Evolutionary conservation across 371 early-diverging fungal species (phyloP), one percentile per base, ranked within the genome.

Genomic region (Actinomortierella wolfii): DNA sequence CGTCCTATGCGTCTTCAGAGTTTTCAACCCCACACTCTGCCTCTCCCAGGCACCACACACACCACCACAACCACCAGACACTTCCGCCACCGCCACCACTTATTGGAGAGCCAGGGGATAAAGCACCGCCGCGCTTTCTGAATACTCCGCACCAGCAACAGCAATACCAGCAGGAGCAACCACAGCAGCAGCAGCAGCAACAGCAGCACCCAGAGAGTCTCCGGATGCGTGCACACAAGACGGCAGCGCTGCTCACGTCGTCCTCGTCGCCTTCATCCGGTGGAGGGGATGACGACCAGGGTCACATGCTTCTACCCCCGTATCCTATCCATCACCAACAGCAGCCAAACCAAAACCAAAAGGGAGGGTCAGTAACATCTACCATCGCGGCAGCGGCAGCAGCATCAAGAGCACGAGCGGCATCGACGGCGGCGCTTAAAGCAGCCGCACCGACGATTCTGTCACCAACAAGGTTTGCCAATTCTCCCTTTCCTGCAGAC

Each of bases 351-450:
- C 34, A 34, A 56, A 13, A 45, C 45, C 15, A 47, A 56, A 20
- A 17, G 29, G 34, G 56, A 56, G 28, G 42, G 25, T 34, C 24
- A 54, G 43, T 20, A 47, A 56, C 5, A 28, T 39, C 21, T 56
- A 56, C 21, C 40, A 39, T 17, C 46, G 56, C 40, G 48, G 47
- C 15, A 44, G n/a, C 17, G n/a, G 34, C 34, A 34, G 34, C 34
- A 34, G 34, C 11, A 4, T 34, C 34, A 4, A 34, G 4, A 6
- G 34, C 34, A 34, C 4, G 34, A 34, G 34, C 34, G 11, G 34
- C 34, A 11, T 34, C 34, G 11, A 34, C 34, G 34, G 34, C 34
- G 7, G 34, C 34, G 34, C 34, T 34, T 4, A 34, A 34, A 11
- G 34, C 34, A 34, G 34, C 34, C 34, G 15, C 28, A 29, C 25